Percentiles rank a stretch among this genome's conserved stretches.
phyloP scores from a whole-genome alignment of 1,139 yeast genomes.

The Suhomyces chickasaworum region DNA sequence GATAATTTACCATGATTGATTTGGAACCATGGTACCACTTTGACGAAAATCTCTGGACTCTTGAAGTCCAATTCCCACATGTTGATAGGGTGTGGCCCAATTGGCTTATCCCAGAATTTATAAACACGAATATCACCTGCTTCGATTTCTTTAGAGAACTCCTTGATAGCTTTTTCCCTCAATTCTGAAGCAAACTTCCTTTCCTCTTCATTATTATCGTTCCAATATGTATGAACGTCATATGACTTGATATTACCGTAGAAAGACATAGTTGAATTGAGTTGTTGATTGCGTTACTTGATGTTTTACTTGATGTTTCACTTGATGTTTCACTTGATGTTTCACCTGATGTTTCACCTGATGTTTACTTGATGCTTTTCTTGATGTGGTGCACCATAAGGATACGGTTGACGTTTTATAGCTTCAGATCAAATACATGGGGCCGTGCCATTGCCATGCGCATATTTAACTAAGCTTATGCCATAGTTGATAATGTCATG shows the following conservation, averaged over 20 bases:
- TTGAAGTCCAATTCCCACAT: conserved; percentile 48
- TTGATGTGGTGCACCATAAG: not conserved
- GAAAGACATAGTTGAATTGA: conserved; percentile 20
- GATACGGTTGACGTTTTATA: not conserved
- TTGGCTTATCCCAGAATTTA: conserved; percentile 50
- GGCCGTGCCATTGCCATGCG: not conserved
- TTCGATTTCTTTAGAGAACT: conserved; percentile 49
- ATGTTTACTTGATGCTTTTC: not conserved
- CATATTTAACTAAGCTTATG: not conserved
- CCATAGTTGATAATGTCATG: not conserved
- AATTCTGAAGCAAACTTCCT: conserved; percentile 39
- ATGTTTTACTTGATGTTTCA: not conserved
- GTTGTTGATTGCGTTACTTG: not conserved
- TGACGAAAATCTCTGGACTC: conserved; percentile 31
- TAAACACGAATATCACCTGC: conserved; percentile 46
- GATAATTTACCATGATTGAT: conserved; percentile 53
- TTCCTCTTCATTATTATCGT: conserved; percentile 38
- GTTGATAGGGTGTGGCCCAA: conserved; percentile 59
- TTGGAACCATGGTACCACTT: conserved; percentile 41
- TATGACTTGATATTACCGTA: conserved; percentile 41
- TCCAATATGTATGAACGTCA: conserved; percentile 61
- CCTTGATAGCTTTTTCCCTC: conserved; percentile 42
- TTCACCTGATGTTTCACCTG: no score
- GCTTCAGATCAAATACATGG: not conserved
- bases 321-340: not conserved